Conservation (phyloP, 2,329 filamentous ascomycete species). For the Juglanconis sp. region DNA sequence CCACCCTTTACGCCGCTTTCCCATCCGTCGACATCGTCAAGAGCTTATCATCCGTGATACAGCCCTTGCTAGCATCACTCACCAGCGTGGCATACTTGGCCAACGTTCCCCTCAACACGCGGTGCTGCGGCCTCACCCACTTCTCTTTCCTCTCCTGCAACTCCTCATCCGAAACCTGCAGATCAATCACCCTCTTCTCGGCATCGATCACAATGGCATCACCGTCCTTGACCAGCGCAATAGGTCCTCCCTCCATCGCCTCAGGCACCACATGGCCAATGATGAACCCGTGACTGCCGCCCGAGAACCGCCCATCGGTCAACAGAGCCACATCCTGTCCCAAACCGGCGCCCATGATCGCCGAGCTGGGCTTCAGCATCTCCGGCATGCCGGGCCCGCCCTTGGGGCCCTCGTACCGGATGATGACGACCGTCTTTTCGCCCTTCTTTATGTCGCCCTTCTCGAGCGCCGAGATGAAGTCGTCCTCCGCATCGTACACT, state of each 20-base stretch:
- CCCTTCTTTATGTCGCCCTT: constrained; percentile 75
- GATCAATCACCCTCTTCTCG: constrained; percentile 65
- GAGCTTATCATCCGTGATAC: constrained; percentile 48
- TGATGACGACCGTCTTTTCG: constrained; percentile 85
- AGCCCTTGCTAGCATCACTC: constrained; percentile 57
- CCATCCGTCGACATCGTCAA: constrained; percentile 13
- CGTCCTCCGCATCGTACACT: constrained; percentile 80
- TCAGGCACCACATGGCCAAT: constrained; percentile 88
- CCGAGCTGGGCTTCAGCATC: constrained; percentile 87
- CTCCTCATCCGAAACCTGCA: constrained; percentile 65
- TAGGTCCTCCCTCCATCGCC: constrained; percentile 80
- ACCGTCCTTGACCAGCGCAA: constrained; percentile 77
- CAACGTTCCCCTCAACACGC: constrained; percentile 62
- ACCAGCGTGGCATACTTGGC: constrained; percentile 66
- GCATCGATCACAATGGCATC: constrained; percentile 81
- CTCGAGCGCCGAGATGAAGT: constrained; percentile 75
- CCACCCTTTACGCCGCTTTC: background rate
- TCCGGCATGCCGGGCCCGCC: constrained; percentile 94
- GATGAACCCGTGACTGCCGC: constrained; percentile 80
- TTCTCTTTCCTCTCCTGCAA: constrained; percentile 52
- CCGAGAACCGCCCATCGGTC: constrained; percentile 74
- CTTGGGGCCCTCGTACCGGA: constrained; percentile 91
- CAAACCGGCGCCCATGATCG: constrained; percentile 87
- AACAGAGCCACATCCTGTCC: constrained; percentile 72
- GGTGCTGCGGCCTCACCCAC: constrained; percentile 61